Evolutionary conservation across 805 yeast species (phyloP).

Genomic region (Scheffersomyces ergatensis): DNA sequence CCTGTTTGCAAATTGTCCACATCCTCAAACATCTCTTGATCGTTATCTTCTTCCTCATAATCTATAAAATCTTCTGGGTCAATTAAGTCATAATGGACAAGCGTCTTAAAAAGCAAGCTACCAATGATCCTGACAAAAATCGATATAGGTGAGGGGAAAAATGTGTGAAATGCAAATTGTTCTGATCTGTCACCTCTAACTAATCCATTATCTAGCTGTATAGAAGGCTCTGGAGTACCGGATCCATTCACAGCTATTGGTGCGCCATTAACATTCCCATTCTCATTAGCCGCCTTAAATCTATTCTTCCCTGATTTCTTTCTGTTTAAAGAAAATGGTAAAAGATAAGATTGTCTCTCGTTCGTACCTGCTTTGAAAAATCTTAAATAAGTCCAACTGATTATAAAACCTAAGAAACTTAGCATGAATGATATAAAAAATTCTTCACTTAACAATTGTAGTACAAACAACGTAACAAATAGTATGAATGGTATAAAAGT

Average conservation of each 20-base stretch:
- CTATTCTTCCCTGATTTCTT: constrained; percentile 1
- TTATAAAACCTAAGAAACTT: constrained; percentile 28
- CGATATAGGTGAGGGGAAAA: constrained; percentile 42
- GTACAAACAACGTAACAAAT: constrained; percentile 18
- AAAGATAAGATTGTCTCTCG: constrained; percentile 40
- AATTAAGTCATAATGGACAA: constrained; percentile 13
- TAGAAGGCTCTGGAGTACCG: constrained; percentile 2
- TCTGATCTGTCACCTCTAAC: constrained; percentile 26
- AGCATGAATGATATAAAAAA: constrained; percentile 22
- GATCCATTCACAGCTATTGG: background rate
- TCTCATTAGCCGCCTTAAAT: background rate
- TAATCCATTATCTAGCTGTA: constrained; percentile 16
- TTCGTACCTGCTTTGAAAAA: constrained; percentile 40
- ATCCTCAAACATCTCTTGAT: constrained; percentile 23
- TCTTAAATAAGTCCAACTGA: constrained; percentile 40
- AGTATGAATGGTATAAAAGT: constrained; percentile 37
- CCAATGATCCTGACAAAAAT: constrained; percentile 17
- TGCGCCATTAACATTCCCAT: background rate
- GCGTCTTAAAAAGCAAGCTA: constrained; percentile 15
- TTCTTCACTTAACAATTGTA: constrained; percentile 23
- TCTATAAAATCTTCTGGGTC: constrained; percentile 21
- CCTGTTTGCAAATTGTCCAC: constrained; percentile 30
- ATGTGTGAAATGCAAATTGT: constrained; percentile 34
- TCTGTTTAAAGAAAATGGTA: constrained; percentile 25
- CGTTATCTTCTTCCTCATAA: constrained; percentile 19